Conservation (phyloP, 2,329 filamentous ascomycete species). For the Blastomyces gilchristii region DNA sequence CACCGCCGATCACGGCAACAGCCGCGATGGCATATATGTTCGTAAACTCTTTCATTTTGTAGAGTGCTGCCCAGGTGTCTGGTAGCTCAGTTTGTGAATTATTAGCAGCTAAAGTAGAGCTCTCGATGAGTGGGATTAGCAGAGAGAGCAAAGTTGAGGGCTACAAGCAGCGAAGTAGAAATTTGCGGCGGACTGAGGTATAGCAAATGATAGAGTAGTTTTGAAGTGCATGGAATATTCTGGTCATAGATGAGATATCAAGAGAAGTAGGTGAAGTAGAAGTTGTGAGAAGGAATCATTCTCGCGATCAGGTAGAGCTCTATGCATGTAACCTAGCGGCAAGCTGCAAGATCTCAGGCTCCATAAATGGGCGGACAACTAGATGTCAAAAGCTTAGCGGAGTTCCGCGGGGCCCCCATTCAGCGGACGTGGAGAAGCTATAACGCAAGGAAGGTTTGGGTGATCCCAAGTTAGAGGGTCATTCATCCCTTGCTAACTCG, state of each 20-base stretch:
- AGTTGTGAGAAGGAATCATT: neutral
- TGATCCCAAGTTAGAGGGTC: neutral
- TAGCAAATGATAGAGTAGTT: neutral
- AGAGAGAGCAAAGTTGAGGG: neutral
- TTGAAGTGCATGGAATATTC: neutral
- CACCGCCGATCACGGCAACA: constrained; percentile 48
- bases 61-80: neutral
- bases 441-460: neutral
- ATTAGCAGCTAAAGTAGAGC: neutral
- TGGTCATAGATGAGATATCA: neutral
- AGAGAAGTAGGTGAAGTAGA: neutral
- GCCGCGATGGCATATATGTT: constrained; percentile 47
- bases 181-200: neutral
- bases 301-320: too few species aligned
- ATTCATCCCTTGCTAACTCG: neutral
- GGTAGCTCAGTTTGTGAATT: neutral
- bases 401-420: neutral
- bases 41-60: constrained; percentile 30
- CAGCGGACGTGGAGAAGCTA: neutral
- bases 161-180: neutral
- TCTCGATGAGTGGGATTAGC: neutral
- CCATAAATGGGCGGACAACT: too few species aligned
- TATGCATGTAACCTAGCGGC: too few species aligned
- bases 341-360: too few species aligned
- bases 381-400: too few species aligned